These are phyloP conservation scores for Globisporangium megalacanthum DNA, from an alignment of 352 stramenopile species.

Conservation along the genomic window DNA sequence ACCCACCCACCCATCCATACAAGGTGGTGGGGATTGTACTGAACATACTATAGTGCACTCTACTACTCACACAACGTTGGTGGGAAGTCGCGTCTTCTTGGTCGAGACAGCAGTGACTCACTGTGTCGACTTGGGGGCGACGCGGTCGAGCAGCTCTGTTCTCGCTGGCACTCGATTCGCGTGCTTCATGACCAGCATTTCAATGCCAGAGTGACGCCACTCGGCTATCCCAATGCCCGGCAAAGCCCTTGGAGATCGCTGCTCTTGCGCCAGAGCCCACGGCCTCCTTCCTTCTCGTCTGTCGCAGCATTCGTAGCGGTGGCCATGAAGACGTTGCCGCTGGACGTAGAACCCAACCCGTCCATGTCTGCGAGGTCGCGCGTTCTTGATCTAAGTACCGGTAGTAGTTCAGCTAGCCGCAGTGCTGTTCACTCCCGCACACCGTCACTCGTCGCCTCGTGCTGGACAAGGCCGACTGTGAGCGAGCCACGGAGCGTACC, in stretches of 20 bases:
- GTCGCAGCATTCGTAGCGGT: slow-evolving; percentile 4
- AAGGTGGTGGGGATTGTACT: too few relatives aligned
- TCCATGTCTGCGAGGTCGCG: slow-evolving; percentile 12
- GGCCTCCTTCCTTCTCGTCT: not conserved
- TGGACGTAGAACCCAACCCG: slow-evolving; percentile 3
- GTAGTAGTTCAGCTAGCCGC: slow-evolving; percentile 5
- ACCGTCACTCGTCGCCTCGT: not conserved
- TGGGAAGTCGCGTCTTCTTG: too few relatives aligned
- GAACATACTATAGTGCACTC: too few relatives aligned
- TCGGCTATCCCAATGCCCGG: slow-evolving; percentile 6
- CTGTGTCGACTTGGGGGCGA: too few relatives aligned
- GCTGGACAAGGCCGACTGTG: slow-evolving; percentile 24
- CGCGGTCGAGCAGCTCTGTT: too few relatives aligned
- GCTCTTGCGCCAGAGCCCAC: slow-evolving; percentile 7
- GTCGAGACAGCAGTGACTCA: too few relatives aligned
- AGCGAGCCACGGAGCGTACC: slow-evolving; percentile 54
- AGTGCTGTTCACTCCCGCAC: slow-evolving; percentile 5
- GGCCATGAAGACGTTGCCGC: slow-evolving; percentile 23
- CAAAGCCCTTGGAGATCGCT: slow-evolving; percentile 5
- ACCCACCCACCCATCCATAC: too few relatives aligned
- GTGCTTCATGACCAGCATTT: slow-evolving; percentile 6
- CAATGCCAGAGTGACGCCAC: slow-evolving; percentile 7
- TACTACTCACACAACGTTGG: too few relatives aligned
- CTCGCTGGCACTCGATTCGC: slow-evolving; percentile 5
- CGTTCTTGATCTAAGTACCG: not conserved